Conservation (phyloP, 768 basidiomycete species). For the Gloeophyllum trabeum region DNA sequence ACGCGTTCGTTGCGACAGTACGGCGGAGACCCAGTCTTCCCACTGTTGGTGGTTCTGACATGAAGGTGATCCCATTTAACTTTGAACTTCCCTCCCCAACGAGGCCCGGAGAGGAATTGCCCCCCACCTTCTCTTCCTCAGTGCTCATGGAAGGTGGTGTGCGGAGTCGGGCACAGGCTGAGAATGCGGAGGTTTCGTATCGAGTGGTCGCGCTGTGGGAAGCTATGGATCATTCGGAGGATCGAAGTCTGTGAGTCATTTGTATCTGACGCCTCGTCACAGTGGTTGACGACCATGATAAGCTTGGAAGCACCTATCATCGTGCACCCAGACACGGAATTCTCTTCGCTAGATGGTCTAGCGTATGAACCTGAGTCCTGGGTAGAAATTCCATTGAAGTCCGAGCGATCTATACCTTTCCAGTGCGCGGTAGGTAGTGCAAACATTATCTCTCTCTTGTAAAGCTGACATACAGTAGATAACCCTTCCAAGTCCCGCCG, state of each 20-base stretch:
- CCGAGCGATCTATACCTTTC: constrained; percentile 53
- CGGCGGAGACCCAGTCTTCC: constrained; percentile 28
- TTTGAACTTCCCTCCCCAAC: constrained; percentile 44
- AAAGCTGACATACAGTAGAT: constrained; percentile 26
- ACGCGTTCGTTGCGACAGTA: constrained; percentile 25
- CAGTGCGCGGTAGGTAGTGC: constrained; percentile 46
- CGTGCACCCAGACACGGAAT: constrained; percentile 47
- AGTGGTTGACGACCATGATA: constrained; percentile 3
- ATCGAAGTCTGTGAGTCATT: constrained; percentile 33
- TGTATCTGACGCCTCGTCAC: background rate
- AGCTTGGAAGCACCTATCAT: constrained; percentile 60
- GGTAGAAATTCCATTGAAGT: constrained; percentile 56
- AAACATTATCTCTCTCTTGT: background rate
- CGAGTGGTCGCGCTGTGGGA: constrained; percentile 50
- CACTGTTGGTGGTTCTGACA: constrained; percentile 20
- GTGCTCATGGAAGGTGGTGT: constrained; percentile 16
- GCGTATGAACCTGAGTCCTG: constrained; percentile 37
- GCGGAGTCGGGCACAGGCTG: constrained; percentile 16
- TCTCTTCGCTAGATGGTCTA: constrained; percentile 42
- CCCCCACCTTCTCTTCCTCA: constrained; percentile 40
- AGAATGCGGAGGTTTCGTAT: constrained; percentile 38
- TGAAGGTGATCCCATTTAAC: constrained; percentile 30
- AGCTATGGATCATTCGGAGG: constrained; percentile 29
- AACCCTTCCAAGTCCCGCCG: constrained; percentile 49
- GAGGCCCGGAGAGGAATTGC: constrained; percentile 45